These are phyloP conservation scores for Dendrobium nobile DNA, from an alignment of 106 monocot genomes.

Conservation along the genomic window DNA sequence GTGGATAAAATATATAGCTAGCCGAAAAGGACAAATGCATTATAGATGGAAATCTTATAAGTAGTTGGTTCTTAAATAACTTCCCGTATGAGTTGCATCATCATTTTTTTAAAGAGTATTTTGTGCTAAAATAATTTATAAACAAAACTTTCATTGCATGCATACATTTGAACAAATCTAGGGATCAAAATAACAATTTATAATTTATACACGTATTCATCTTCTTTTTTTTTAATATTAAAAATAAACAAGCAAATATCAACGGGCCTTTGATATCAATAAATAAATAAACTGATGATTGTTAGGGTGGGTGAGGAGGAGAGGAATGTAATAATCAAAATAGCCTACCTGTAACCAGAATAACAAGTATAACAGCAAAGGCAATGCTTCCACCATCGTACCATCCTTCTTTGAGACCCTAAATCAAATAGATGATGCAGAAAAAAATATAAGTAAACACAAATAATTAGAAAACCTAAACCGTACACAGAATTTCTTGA, in stretches of 20 bases:
- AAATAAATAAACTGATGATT: background rate
- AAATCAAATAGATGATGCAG: background rate
- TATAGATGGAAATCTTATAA: no score
- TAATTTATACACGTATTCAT: no score
- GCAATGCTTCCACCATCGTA: conserved; percentile 94
- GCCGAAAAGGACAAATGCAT: no score
- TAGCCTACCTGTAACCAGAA: conserved; percentile 65
- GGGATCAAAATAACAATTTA: no score
- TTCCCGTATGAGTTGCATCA: no score
- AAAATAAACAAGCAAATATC: background rate
- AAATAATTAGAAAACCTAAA: background rate
- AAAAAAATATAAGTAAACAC: background rate
- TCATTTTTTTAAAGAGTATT: no score
- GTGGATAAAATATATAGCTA: no score
- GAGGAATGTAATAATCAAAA: background rate
- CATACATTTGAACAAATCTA: no score
- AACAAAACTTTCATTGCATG: no score
- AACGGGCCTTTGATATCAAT: background rate
- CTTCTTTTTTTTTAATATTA: background rate
- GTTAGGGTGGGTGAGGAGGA: background rate
- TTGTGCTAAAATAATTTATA: no score
- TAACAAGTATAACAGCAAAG: conserved; percentile 80
- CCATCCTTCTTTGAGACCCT: conserved; percentile 92
- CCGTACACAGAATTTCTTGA: background rate
- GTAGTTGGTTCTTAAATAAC: no score